Percentiles rank a stretch among this genome's conserved stretches.
Conservation (phyloP, 306 rosid species). For the Lathyrus sativus region DNA sequence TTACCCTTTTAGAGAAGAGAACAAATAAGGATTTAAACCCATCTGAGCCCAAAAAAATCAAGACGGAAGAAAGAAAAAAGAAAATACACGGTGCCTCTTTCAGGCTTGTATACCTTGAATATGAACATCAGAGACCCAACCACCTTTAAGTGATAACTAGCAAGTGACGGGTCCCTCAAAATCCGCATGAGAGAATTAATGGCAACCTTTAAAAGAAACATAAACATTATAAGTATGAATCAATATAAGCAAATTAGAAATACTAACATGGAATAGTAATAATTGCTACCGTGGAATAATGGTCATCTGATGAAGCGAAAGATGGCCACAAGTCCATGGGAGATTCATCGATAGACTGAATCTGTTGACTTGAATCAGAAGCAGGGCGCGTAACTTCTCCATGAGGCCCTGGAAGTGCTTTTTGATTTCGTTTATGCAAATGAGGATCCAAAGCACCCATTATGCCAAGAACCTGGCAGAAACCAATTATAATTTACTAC, state of each 20-base stretch:
- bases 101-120: slow-evolving; percentile 73
- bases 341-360: slow-evolving; percentile 86
- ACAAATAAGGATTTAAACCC: slow-evolving; percentile 2
- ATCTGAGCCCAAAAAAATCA: background rate
- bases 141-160: slow-evolving; percentile 87
- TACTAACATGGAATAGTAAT: slow-evolving; percentile 28
- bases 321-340: slow-evolving; percentile 92
- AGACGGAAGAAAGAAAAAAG: slow-evolving; percentile 8
- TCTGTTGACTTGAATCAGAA: slow-evolving; percentile 86
- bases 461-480: slow-evolving; percentile 86
- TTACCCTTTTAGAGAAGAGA: background rate
- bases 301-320: slow-evolving; percentile 94
- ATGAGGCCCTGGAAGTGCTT: slow-evolving; percentile 75
- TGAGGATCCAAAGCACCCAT: slow-evolving; percentile 99
- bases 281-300: slow-evolving; percentile 80
- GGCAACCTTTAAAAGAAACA: slow-evolving; percentile 72
- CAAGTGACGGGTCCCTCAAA: slow-evolving; percentile 96
- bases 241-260: slow-evolving; percentile 27
- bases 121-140: slow-evolving; percentile 97
- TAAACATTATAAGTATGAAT: slow-evolving; percentile 16
- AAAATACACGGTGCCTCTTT: slow-evolving; percentile 11
- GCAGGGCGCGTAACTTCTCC: slow-evolving; percentile 83
- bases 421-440: slow-evolving; percentile 81
- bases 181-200: slow-evolving; percentile 97
- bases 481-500: slow-evolving; percentile 33